Evolutionary conservation across 2,329 filamentous ascomycete genomes (phyloP).

Genomic region (Aspergillus puulaauensis): DNA sequence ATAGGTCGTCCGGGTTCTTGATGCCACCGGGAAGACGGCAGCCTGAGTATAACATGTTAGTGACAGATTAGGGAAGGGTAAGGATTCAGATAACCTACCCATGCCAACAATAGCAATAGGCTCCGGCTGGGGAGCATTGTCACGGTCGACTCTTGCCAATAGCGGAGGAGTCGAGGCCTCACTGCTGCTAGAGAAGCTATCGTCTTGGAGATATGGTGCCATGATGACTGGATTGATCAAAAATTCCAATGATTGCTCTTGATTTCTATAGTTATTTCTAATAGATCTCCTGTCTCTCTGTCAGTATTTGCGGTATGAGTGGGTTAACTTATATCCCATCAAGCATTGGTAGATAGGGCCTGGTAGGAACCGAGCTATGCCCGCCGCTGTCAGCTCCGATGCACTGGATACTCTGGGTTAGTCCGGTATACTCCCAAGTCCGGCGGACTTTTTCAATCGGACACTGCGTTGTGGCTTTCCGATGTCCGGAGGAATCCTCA

Average conservation of each 20-base stretch:
- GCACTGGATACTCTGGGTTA: too few species aligned
- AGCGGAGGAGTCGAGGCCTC: not conserved
- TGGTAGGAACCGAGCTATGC: too few species aligned
- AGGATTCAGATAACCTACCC: not conserved
- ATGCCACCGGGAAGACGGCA: conserved; percentile 4
- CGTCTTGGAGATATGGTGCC: not conserved
- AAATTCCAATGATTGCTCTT: not conserved
- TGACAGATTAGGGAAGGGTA: not conserved
- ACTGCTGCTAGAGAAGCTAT: not conserved
- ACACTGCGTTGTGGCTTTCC: too few species aligned
- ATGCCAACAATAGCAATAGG: not conserved
- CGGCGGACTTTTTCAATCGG: too few species aligned
- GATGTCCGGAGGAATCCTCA: too few species aligned
- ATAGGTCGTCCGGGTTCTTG: conserved; percentile 5
- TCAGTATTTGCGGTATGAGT: too few species aligned
- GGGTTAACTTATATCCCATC: too few species aligned
- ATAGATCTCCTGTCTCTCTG: not conserved
- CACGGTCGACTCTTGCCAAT: not conserved
- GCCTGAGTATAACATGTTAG: not conserved
- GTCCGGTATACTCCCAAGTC: too few species aligned
- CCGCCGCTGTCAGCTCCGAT: too few species aligned
- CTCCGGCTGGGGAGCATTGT: not conserved
- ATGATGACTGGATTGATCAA: not conserved
- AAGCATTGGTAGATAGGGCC: too few species aligned
- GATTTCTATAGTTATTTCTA: not conserved